Evolutionary conservation across 2,329 filamentous ascomycete genomes (phyloP).

Genomic region (Alternaria arborescens): DNA sequence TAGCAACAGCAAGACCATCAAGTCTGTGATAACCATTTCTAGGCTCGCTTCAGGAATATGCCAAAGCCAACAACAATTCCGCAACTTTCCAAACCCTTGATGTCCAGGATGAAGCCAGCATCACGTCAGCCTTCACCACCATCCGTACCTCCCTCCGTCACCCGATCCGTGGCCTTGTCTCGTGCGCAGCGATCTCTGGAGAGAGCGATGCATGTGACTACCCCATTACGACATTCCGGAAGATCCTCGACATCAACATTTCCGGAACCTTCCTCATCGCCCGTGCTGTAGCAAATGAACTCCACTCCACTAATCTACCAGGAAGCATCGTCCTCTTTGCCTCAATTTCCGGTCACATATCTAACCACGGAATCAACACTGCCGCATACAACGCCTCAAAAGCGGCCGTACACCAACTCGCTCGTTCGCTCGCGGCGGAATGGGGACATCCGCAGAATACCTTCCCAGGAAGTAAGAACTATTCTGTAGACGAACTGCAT

Average conservation of each 20-base stretch:
- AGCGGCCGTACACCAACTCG: slow-evolving; percentile 62
- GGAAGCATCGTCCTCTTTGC: slow-evolving; percentile 52
- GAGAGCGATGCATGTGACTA: slow-evolving; percentile 47
- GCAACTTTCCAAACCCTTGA: slow-evolving; percentile 30
- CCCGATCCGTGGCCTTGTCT: slow-evolving; percentile 38
- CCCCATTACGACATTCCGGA: slow-evolving; percentile 42
- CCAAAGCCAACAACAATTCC: slow-evolving; percentile 16
- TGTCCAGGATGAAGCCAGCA: slow-evolving; percentile 31
- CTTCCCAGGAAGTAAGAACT: slow-evolving; percentile 40
- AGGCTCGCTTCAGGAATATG: slow-evolving; percentile 3
- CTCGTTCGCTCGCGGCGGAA: slow-evolving; percentile 62
- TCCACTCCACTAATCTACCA: slow-evolving; percentile 39
- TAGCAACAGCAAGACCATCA: not conserved
- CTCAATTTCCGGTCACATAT: slow-evolving; percentile 49
- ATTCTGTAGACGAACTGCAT: too few species aligned
- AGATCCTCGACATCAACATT: slow-evolving; percentile 51
- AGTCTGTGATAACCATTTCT: not conserved
- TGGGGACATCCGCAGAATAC: slow-evolving; percentile 53
- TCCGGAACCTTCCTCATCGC: slow-evolving; percentile 50
- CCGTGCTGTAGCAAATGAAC: slow-evolving; percentile 43
- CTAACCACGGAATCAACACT: slow-evolving; percentile 52
- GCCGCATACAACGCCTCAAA: slow-evolving; percentile 64
- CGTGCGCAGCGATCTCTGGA: slow-evolving; percentile 42
- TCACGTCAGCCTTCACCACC: slow-evolving; percentile 20
- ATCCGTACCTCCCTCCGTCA: slow-evolving; percentile 20